phyloP scores from a whole-genome alignment of 2,329 filamentous ascomycete genomes.

The Fusarium citri region DNA sequence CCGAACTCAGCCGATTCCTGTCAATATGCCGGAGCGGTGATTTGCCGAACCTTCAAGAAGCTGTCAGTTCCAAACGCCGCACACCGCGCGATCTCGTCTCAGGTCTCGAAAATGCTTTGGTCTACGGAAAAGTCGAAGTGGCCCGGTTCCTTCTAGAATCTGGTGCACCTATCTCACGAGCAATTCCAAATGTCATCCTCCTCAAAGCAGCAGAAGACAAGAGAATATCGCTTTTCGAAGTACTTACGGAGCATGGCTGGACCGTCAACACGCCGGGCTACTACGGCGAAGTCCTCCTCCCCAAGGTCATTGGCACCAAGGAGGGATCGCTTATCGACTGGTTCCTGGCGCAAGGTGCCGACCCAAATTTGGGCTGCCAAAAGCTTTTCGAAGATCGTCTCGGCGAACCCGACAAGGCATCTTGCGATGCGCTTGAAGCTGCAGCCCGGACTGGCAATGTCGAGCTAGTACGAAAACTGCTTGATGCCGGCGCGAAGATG shows the following conservation, averaged over 20 bases:
- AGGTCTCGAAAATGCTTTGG: slow-evolving; percentile 3
- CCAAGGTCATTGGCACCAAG: background rate
- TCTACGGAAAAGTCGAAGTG: slow-evolving; percentile 20
- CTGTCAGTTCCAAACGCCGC: background rate
- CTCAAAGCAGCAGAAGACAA: slow-evolving; percentile 12
- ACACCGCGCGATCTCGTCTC: slow-evolving; percentile 9
- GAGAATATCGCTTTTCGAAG: slow-evolving; percentile 25
- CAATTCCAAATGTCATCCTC: slow-evolving; percentile 8
- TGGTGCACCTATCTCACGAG: slow-evolving; percentile 27
- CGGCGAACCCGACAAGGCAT: slow-evolving; percentile 24
- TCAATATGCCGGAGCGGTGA: slow-evolving; percentile 24
- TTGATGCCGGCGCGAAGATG: slow-evolving; percentile 27
- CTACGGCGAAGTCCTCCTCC: slow-evolving; percentile 32
- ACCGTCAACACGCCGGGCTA: slow-evolving; percentile 16
- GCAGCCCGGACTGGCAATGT: slow-evolving; percentile 14
- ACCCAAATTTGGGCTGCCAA: slow-evolving; percentile 36
- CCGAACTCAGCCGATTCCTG: background rate
- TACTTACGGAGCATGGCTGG: slow-evolving; percentile 29
- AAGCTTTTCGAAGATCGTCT: slow-evolving; percentile 14
- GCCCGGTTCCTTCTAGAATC: slow-evolving; percentile 11
- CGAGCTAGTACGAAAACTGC: slow-evolving; percentile 22
- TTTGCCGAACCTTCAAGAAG: background rate
- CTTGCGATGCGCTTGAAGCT: slow-evolving; percentile 24
- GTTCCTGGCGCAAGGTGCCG: slow-evolving; percentile 37
- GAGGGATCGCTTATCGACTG: slow-evolving; percentile 26